Evolutionary conservation across 169 alveolate genomes (phyloP).

Genomic region (Babesia sp.): DNA sequence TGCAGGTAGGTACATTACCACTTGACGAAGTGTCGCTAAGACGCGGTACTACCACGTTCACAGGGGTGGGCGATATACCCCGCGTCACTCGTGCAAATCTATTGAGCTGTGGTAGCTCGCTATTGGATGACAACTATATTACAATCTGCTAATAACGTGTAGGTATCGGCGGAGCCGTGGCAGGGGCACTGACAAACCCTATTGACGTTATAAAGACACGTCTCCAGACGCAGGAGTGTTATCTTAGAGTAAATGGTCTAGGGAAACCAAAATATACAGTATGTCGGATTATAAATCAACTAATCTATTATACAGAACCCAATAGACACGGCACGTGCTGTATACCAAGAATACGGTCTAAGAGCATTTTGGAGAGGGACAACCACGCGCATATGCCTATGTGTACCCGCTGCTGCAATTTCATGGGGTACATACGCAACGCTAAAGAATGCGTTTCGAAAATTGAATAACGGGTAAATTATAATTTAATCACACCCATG

Average conservation of each 20-base stretch:
- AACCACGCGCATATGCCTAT: conserved; percentile 84
- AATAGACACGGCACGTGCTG: conserved; percentile 62
- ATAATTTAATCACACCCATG: conserved; percentile 24
- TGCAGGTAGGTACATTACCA: conserved; percentile 17
- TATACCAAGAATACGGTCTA: conserved; percentile 82
- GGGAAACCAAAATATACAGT: conserved; percentile 2
- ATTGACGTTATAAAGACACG: conserved; percentile 95
- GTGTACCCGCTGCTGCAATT: conserved; percentile 93
- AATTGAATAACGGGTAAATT: conserved; percentile 8
- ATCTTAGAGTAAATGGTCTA: conserved; percentile 6
- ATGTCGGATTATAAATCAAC: neutral
- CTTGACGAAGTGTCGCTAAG: neutral
- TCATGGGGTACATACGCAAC: conserved; percentile 95
- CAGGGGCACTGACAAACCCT: conserved; percentile 94
- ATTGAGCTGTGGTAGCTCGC: too few relatives aligned
- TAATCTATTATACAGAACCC: conserved; percentile 63
- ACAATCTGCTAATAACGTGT: conserved; percentile 68
- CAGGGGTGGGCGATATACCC: too few relatives aligned
- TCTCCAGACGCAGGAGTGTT: conserved; percentile 89
- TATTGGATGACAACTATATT: neutral
- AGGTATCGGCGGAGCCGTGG: conserved; percentile 94
- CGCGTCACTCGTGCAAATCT: too few relatives aligned
- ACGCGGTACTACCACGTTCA: neutral
- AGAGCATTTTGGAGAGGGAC: conserved; percentile 90
- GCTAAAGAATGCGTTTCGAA: conserved; percentile 71